phyloP scores from a whole-genome alignment of 139 green algal species.

The Asterochloris erici region DNA sequence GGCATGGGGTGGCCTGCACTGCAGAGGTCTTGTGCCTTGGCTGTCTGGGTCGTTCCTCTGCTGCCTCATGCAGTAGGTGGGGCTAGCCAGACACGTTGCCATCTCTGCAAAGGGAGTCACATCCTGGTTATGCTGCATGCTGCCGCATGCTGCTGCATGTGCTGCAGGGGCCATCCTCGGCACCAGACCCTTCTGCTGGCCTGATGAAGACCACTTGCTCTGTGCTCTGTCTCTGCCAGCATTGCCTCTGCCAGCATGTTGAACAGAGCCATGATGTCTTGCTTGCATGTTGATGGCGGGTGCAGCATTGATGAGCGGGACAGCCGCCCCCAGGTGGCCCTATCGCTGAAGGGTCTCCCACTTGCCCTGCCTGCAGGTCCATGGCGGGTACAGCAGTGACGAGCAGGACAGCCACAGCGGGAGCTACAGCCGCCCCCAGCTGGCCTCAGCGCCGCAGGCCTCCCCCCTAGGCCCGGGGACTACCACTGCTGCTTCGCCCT shows the following conservation, averaged over 20 bases:
- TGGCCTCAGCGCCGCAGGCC: neutral
- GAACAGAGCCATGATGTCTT: neutral
- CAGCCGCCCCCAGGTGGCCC: neutral
- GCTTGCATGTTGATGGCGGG: neutral
- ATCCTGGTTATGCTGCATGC: no score
- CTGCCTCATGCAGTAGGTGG: no score
- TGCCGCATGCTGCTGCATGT: neutral
- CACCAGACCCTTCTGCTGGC: no score
- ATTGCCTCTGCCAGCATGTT: neutral
- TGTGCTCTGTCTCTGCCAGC: neutral
- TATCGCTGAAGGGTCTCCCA: neutral
- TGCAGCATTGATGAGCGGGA: neutral
- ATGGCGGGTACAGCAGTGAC: conserved; percentile 9
- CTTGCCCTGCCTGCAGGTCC: neutral
- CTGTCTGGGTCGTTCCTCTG: no score
- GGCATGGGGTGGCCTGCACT: no score
- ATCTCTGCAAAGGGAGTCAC: no score
- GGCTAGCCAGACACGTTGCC: no score
- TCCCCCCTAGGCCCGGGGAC: neutral
- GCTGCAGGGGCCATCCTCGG: no score
- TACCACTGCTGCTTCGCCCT: neutral
- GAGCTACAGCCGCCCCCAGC: conserved; percentile 5
- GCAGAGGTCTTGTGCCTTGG: no score
- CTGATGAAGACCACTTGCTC: no score
- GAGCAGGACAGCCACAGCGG: neutral